Base-by-base conservation (phyloP, 1,284 basidiomycete genomes). In the Ustilago bromivora region DNA sequence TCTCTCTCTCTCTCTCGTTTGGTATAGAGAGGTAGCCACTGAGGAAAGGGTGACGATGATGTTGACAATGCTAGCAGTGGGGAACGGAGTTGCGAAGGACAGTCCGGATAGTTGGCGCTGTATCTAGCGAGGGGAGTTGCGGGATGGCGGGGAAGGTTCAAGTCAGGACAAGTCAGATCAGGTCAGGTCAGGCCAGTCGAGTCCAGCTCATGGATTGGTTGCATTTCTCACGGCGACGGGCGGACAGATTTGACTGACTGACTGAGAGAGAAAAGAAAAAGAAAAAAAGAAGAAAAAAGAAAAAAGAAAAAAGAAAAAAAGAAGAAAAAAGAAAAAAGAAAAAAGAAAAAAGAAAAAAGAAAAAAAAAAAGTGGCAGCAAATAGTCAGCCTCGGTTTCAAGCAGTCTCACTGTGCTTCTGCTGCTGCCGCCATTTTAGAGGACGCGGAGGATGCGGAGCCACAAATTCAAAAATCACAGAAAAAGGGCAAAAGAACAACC, bases 381-480 rank as follows among this genome's bases (percentile, higher is more conserved):
- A 55, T 38, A 35, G 53, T 55, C 53, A 55, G 53, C 53, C 32
- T 36, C 28, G 17, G 15, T 36, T 17, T 10, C 11, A 10, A 40
- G 38, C 28, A 31, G 49, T 51, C 13, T 51, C 49, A 51, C 49
- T 51, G 34, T 36, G 54, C 53, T 55, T 40, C 36, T 55, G 53
- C 54, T 57, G 55, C 31, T 46, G 28, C 55, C 5, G 8, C 13
- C 12, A 17, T 8, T 7, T 15, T 8, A 35, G 32, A 9, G 12
- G 31, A n/a, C 12, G 57, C 41, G 17, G 57, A 46, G n/a, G 51
- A 38, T 31, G 47, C 57, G 47, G 57, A 49, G 57, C n/a, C 57
- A 36, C 43, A 59, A 51, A 28, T 38, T 46, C 43, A 4, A 23
- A n/a, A 55, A n/a, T 9, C 32, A 36, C 41, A 46, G 41, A 19